Evolutionary conservation across 352 stramenopile genomes (phyloP).

Genomic region (Lagenidium giganteum): DNA sequence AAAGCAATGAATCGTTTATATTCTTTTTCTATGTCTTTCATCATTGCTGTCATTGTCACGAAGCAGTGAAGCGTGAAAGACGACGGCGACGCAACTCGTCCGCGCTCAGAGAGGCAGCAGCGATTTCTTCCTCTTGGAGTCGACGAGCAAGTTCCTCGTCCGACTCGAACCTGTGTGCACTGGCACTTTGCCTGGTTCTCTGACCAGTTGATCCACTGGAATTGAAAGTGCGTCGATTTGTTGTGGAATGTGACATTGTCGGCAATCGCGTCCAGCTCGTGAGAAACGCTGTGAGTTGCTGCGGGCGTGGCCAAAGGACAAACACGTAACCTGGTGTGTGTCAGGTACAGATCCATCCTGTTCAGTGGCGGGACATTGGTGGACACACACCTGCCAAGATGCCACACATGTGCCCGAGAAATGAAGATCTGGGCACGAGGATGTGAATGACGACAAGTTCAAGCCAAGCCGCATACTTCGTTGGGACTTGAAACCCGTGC

Average conservation of each 20-base stretch:
- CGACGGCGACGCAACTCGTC: conserved; percentile 27
- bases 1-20: no score
- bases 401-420: conserved; percentile 83
- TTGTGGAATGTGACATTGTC: not conserved
- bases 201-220: not conserved
- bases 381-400: conserved; percentile 61
- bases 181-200: no score
- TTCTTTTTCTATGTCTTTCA: no score
- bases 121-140: conserved; percentile 23
- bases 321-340: conserved; percentile 13
- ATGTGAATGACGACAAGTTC: conserved; percentile 84
- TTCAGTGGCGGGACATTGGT: not conserved
- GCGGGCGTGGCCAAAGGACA: not conserved
- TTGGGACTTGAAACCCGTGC: conserved; percentile 72
- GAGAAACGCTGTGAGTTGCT: no score
- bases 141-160: conserved; percentile 19
- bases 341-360: no score
- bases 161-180: no score
- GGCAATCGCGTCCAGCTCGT: no score
- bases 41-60: no score
- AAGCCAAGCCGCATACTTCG: conserved; percentile 86
- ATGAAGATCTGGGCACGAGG: conserved; percentile 73
- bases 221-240: not conserved
- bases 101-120: conserved; percentile 4
- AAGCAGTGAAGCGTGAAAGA: conserved; percentile 20